Conservation (phyloP, 176 grass and related monocot genomes). For the Metroxylon sagu region DNA sequence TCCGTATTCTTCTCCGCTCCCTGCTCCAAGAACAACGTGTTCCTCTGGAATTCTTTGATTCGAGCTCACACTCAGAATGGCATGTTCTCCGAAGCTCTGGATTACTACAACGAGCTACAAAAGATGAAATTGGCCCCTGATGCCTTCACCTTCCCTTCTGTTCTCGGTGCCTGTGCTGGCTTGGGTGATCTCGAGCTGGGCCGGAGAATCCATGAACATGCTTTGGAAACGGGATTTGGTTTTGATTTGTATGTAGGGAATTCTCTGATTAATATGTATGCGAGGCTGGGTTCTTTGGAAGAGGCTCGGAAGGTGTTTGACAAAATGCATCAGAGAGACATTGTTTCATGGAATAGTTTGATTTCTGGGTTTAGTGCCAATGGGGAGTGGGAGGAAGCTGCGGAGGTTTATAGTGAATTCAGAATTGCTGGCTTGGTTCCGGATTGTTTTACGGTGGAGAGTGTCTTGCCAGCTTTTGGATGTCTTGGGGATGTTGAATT, state of each 20-base stretch:
- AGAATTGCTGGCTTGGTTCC: background rate
- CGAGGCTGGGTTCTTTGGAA: background rate
- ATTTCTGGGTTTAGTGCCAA: constrained; percentile 2
- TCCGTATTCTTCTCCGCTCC: constrained; percentile 1
- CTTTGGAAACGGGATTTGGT: background rate
- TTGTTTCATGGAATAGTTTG: background rate
- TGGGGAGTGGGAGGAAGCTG: constrained; percentile 8
- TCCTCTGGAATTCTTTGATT: constrained; percentile 2
- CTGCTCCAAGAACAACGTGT: background rate
- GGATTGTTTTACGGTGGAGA: constrained; percentile 2
- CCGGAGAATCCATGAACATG: background rate
- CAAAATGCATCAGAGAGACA: background rate
- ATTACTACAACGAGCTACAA: background rate
- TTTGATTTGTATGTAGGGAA: background rate
- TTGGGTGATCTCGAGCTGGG: background rate
- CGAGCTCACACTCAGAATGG: background rate
- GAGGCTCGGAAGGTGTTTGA: constrained; percentile 1
- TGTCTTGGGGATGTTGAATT: background rate
- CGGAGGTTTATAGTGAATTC: background rate
- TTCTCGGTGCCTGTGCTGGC: background rate
- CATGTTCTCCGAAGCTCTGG: constrained; percentile 3
- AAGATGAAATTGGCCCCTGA: background rate
- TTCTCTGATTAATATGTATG: background rate
- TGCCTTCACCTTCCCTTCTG: constrained; percentile 1
- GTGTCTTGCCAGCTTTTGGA: constrained; percentile 2